Evolutionary conservation across 2,329 filamentous ascomycete species (phyloP).

Genomic region (Conoideocrella luteorostrata): DNA sequence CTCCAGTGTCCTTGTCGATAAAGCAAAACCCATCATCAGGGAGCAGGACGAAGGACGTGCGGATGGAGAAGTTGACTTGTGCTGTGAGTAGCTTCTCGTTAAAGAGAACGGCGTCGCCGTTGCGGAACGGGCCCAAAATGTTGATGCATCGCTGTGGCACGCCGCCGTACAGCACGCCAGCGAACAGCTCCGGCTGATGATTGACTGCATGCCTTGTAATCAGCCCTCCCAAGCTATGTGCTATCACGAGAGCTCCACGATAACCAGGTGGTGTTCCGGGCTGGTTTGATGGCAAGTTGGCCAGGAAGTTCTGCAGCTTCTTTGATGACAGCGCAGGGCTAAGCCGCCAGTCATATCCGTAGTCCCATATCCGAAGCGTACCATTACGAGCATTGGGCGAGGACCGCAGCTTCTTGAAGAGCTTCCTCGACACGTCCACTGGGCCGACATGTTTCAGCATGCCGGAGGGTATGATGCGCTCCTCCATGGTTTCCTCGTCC

Average conservation of each 20-base stretch:
- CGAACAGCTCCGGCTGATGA: constrained; percentile 74
- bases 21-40: constrained; percentile 86
- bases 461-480: constrained; percentile 76
- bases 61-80: constrained; percentile 86
- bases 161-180: constrained; percentile 79
- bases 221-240: constrained; percentile 80
- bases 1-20: constrained; percentile 71
- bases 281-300: constrained; percentile 68
- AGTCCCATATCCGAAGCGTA: constrained; percentile 75
- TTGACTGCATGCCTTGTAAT: constrained; percentile 88
- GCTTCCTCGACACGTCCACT: constrained; percentile 76
- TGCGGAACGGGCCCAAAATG: constrained; percentile 80
- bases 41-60: constrained; percentile 77
- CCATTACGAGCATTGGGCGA: constrained; percentile 67
- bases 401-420: constrained; percentile 71
- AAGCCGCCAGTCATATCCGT: constrained; percentile 91
- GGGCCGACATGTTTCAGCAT: constrained; percentile 91
- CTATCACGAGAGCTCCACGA: constrained; percentile 71
- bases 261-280: constrained; percentile 42
- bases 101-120: constrained; percentile 86
- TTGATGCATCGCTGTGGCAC: constrained; percentile 83
- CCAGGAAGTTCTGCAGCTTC: constrained; percentile 66
- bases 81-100: constrained; percentile 87
- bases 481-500: constrained; percentile 76
- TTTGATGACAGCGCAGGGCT: constrained; percentile 71